These are phyloP conservation scores for Massarina eburnea DNA, from an alignment of 2,329 filamentous ascomycete species.

Conservation along the genomic window DNA sequence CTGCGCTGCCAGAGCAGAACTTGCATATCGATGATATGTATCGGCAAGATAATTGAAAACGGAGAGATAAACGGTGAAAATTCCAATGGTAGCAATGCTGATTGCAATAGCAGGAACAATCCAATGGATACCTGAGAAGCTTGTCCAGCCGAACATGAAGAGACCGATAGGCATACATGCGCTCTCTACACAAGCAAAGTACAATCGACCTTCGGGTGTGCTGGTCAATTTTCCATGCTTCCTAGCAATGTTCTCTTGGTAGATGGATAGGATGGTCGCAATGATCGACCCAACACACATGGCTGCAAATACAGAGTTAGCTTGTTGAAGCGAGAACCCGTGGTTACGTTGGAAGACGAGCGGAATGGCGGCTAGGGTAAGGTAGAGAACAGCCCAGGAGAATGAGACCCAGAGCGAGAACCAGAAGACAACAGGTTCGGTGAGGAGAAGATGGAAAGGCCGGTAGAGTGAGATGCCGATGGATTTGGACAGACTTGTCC, in stretches of 20 bases:
- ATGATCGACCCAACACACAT: constrained; percentile 69
- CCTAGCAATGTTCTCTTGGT: constrained; percentile 68
- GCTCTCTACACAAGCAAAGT: constrained; percentile 78
- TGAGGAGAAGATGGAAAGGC: constrained; percentile 75
- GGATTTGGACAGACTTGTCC: constrained; percentile 67
- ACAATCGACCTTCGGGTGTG: constrained; percentile 74
- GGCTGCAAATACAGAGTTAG: constrained; percentile 72
- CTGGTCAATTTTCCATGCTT: constrained; percentile 43
- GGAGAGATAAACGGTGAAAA: constrained; percentile 75
- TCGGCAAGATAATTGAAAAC: constrained; percentile 94
- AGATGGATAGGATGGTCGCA: constrained; percentile 69
- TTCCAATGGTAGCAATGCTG: constrained; percentile 75
- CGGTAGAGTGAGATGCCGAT: constrained; percentile 73
- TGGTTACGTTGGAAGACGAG: constrained; percentile 72
- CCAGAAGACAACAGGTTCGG: constrained; percentile 78
- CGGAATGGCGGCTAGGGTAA: constrained; percentile 79
- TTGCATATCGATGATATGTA: constrained; percentile 81
- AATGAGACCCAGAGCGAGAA: constrained; percentile 92
- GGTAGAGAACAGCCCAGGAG: constrained; percentile 84
- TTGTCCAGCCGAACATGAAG: constrained; percentile 78
- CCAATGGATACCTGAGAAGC: constrained; percentile 66
- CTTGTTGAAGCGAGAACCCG: constrained; percentile 66
- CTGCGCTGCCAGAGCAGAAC: constrained; percentile 82
- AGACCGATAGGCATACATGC: constrained; percentile 76
- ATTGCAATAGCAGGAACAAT: constrained; percentile 71